Evolutionary conservation across 2,329 filamentous ascomycete species (phyloP).

Genomic region (Aspergillus jensenii): DNA sequence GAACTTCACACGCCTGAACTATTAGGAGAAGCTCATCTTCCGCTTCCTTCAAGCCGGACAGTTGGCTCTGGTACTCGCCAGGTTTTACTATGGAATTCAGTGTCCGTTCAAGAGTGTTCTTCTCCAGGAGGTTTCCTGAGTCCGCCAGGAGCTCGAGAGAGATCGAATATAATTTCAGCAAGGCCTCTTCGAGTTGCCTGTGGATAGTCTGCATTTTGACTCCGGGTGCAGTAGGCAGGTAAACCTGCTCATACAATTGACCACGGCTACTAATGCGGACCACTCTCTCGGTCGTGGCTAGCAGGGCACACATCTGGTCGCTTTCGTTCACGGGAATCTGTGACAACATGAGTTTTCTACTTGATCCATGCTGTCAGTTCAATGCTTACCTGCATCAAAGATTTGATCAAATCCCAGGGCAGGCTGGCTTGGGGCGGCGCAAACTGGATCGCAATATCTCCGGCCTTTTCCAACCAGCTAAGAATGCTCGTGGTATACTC

Average conservation of each 20-base stretch:
- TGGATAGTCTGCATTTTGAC: background rate
- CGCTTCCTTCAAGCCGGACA: background rate
- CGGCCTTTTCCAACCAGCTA: constrained; percentile 15
- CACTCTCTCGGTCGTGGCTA: constrained; percentile 14
- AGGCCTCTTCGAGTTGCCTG: background rate
- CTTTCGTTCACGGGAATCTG: constrained; percentile 26
- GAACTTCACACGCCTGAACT: background rate
- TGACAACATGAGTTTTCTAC: too few relatives aligned
- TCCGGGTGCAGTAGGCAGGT: background rate
- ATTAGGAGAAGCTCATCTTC: background rate
- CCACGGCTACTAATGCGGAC: constrained; percentile 15
- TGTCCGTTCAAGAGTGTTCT: background rate
- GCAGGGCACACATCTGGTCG: constrained; percentile 19
- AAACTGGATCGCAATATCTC: constrained; percentile 31
- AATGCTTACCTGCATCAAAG: background rate
- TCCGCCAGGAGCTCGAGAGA: background rate
- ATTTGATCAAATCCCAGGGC: constrained; percentile 20
- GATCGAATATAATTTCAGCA: background rate
- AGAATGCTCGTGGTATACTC: constrained; percentile 16
- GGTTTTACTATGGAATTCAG: constrained; percentile 1
- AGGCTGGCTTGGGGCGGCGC: constrained; percentile 33
- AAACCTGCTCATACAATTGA: constrained; percentile 17
- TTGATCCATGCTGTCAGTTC: too few relatives aligned
- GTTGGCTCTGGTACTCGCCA: background rate
- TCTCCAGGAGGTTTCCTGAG: background rate